Conservation (phyloP, 495 filamentous ascomycete species). For the Viridothelium virens region DNA sequence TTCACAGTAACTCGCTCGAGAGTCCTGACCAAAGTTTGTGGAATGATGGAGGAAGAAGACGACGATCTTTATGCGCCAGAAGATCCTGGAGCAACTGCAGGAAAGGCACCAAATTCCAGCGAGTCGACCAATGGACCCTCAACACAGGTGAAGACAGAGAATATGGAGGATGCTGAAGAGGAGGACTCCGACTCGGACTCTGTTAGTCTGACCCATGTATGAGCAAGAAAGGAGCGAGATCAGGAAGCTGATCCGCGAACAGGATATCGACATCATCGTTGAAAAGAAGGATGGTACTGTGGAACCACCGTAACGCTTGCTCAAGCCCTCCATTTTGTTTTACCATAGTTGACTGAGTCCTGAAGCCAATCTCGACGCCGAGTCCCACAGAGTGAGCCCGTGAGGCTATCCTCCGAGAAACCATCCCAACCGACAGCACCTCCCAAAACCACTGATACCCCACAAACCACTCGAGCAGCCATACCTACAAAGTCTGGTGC, state of each 20-base stretch:
- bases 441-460: constrained; percentile 34
- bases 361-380: constrained; percentile 9
- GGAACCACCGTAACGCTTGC: constrained; percentile 52
- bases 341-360: neutral
- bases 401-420: constrained; percentile 16
- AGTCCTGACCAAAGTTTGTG: neutral
- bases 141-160: constrained; percentile 22
- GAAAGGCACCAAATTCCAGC: constrained; percentile 16
- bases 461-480: constrained; percentile 28
- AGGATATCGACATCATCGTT: constrained; percentile 95
- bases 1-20: constrained; percentile 13
- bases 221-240: neutral
- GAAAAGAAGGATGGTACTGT: constrained; percentile 70
- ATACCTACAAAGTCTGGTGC: constrained; percentile 42
- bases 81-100: constrained; percentile 11
- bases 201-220: constrained; percentile 15
- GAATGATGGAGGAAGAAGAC: constrained; percentile 59
- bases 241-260: constrained; percentile 9
- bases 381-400: constrained; percentile 35
- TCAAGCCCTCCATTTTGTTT: constrained; percentile 26
- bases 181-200: constrained; percentile 57
- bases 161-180: constrained; percentile 55
- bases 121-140: constrained; percentile 18
- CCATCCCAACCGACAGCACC: constrained; percentile 21
- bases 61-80: constrained; percentile 56